Base-by-base conservation (phyloP, 1,139 yeast genomes). In the Debaryomyces singareniensis region DNA sequence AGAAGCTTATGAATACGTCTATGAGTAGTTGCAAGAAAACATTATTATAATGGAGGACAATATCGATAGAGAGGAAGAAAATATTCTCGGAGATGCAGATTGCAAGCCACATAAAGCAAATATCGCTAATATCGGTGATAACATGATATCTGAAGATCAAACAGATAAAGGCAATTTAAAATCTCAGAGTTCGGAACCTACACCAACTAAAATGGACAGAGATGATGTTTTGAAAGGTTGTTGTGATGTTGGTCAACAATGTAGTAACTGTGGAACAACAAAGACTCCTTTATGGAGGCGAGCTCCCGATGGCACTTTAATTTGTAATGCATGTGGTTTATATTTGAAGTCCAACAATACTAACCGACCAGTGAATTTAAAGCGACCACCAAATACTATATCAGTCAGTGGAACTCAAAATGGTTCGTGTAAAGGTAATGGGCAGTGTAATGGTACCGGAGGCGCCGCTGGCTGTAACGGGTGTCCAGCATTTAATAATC, bases 371-470 rank as follows among this genome's bases (percentile, higher is more conserved):
- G 82, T 75, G 21, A 77, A 75, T 44, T 56, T 83, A 46, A 81
- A 81, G 42, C 62, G 82, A 35, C 81, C 83, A 1, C 85, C 86
- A 4, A 70, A 70, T 39, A 66, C 76, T 13, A 70, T 76, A 1
- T 50, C 68, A 2, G 55, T 77, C 7, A 52, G 56, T 5, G 54
- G 59, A 21, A 49, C 44, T 15, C 60, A 60, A 16, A 59, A 56
- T 22, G 94, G 94, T 0, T 70, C 83, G 4, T 84, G 95, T 47
- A 75, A 78, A 35, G 95, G 95, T 7, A 85, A 81, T 44, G 94
- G 94, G 4, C 68, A 78, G 38, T 84, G 95, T 53, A 83, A 83
- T 45, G 95, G 95, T 2, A 83, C 91, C 2, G 95, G 95, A 4
- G 95, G 95, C 2, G 60, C 87, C 2, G 70, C 70, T 3, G 86